Evolutionary conservation across 306 rosid species (phyloP).

Genomic region (Astragalus membranaceus): DNA sequence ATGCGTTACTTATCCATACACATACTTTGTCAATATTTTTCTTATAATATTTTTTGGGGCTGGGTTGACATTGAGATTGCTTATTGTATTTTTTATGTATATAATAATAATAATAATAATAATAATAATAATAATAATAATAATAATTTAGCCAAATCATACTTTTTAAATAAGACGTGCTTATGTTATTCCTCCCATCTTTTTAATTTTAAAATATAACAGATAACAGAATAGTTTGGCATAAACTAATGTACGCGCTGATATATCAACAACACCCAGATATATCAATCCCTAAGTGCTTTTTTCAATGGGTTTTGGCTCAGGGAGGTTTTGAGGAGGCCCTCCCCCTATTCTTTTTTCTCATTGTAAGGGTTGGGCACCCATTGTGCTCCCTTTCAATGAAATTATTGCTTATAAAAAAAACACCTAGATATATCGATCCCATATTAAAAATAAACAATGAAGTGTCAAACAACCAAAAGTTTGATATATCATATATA

Average conservation of each 20-base stretch:
- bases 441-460: neutral
- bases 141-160: neutral
- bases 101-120: neutral
- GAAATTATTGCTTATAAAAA: too few relatives aligned
- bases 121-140: neutral
- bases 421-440: too few relatives aligned
- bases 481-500: neutral
- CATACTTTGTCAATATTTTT: neutral
- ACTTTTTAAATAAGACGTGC: slow-evolving; percentile 11
- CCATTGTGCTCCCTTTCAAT: too few relatives aligned
- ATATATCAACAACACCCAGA: slow-evolving; percentile 2
- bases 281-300: too few relatives aligned
- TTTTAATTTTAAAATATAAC: neutral
- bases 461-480: neutral
- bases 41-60: neutral
- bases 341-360: too few relatives aligned
- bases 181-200: neutral
- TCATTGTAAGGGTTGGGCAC: too few relatives aligned
- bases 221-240: neutral
- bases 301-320: too few relatives aligned
- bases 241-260: neutral
- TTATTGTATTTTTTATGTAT: neutral
- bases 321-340: too few relatives aligned
- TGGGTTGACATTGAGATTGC: slow-evolving; percentile 20
- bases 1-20: neutral